Percentiles rank a stretch among this genome's conserved stretches.
These are phyloP conservation scores for Dentipellis sp. DNA, from an alignment of 768 basidiomycete species.

Conservation along the genomic window DNA sequence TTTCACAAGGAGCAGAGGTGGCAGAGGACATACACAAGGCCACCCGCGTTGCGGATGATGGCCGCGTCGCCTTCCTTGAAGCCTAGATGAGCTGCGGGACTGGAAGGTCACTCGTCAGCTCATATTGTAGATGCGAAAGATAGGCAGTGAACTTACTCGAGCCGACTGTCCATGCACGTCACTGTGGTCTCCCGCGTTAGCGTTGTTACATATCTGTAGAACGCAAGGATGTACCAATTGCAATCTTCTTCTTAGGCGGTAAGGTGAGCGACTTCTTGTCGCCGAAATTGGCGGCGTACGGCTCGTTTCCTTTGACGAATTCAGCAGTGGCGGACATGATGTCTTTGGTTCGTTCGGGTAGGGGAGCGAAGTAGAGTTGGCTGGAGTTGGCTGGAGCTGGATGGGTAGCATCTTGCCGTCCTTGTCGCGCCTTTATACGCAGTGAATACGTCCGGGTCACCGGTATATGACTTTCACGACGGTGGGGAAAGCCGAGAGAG, in stretches of 20 bases:
- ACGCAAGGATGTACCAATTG: slow-evolving; percentile 23
- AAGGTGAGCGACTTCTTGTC: slow-evolving; percentile 31
- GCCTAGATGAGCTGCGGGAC: slow-evolving; percentile 50
- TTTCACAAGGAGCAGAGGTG: background rate
- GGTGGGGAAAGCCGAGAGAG: too few relatives aligned
- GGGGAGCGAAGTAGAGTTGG: too few relatives aligned
- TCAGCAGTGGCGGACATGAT: slow-evolving; percentile 16
- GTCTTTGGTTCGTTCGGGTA: too few relatives aligned
- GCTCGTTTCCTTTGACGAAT: slow-evolving; percentile 32
- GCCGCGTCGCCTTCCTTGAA: slow-evolving; percentile 62
- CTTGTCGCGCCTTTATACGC: too few relatives aligned
- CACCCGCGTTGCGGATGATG: slow-evolving; percentile 69
- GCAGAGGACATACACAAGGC: slow-evolving; percentile 38
- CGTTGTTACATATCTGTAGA: slow-evolving; percentile 1
- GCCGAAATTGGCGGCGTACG: slow-evolving; percentile 37
- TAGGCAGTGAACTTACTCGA: slow-evolving; percentile 37
- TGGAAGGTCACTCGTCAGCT: slow-evolving; percentile 16
- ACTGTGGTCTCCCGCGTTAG: slow-evolving; percentile 23
- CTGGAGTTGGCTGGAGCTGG: too few relatives aligned
- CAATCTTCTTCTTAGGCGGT: slow-evolving; percentile 32
- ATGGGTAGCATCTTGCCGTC: too few relatives aligned
- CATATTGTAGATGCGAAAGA: background rate
- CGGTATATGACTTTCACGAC: too few relatives aligned
- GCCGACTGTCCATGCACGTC: slow-evolving; percentile 69
- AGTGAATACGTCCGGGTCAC: too few relatives aligned